A percentile compares a stretch with the other conserved stretches of the same genome.
phyloP scores from a whole-genome alignment of 331 rosid species.

The Prunus yedoensis region DNA sequence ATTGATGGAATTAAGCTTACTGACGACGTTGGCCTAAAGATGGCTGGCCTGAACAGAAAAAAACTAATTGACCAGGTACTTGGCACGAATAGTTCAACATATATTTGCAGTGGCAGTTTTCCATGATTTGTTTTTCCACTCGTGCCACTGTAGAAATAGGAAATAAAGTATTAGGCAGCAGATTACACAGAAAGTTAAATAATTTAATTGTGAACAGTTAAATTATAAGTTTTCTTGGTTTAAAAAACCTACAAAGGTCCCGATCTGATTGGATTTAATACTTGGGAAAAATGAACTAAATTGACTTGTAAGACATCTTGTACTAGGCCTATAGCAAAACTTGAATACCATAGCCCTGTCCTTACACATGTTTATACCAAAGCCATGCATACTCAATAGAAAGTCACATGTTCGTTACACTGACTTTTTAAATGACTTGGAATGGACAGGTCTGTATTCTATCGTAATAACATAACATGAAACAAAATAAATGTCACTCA shows the following conservation, averaged over 20 bases:
- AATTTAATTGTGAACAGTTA: neutral
- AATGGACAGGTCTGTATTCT: neutral
- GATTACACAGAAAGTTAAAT: neutral
- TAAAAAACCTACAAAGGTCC: neutral
- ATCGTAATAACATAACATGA: neutral
- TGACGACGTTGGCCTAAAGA: conserved; percentile 59
- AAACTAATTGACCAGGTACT: conserved; percentile 87
- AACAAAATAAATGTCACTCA: neutral
- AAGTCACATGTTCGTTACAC: neutral
- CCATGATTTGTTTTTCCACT: neutral
- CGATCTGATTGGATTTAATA: neutral
- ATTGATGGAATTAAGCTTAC: conserved; percentile 95
- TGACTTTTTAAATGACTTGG: neutral
- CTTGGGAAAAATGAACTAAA: neutral
- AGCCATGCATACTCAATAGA: neutral
- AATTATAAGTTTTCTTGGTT: neutral
- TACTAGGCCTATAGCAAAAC: neutral
- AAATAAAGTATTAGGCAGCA: neutral
- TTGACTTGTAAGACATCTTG: neutral
- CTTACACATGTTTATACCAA: neutral
- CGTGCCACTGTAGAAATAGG: neutral
- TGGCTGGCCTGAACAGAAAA: conserved; percentile 73
- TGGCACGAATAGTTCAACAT: conserved; percentile 17
- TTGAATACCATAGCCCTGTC: neutral
- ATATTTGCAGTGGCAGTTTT: conserved; percentile 22